Percentiles rank a stretch among this genome's conserved stretches.
Conservation (phyloP, 768 basidiomycete genomes). For the Pisolithus marmoratus region DNA sequence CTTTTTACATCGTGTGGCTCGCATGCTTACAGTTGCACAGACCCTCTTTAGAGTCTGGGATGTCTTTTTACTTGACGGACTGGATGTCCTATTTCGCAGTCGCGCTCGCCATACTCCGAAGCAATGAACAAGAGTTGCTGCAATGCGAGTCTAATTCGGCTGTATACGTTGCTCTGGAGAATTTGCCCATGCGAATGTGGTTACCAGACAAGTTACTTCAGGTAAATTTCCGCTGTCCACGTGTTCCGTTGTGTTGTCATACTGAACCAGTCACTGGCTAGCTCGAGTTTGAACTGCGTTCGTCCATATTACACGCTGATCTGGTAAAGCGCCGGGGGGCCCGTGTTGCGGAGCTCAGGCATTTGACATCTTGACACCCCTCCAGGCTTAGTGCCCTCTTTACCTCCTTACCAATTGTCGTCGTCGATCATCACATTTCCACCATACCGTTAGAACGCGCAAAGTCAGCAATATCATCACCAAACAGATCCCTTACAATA, state of each 20-base stretch:
- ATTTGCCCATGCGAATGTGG: constrained; percentile 90
- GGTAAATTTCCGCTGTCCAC: constrained; percentile 39
- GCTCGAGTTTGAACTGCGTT: constrained; percentile 55
- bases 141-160: constrained; percentile 81
- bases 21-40: constrained; percentile 31
- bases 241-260: neutral
- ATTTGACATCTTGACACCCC: constrained; percentile 30
- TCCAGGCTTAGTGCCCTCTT: too few relatives aligned
- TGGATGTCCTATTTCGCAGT: constrained; percentile 90
- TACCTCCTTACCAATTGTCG: too few relatives aligned
- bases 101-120: constrained; percentile 79
- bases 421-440: too few relatives aligned
- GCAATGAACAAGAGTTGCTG: constrained; percentile 79
- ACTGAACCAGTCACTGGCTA: constrained; percentile 14
- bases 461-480: too few relatives aligned
- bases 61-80: constrained; percentile 86
- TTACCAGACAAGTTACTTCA: constrained; percentile 85
- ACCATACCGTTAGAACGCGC: too few relatives aligned
- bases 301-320: constrained; percentile 47
- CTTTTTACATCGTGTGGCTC: neutral
- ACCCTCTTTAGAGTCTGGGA: constrained; percentile 97
- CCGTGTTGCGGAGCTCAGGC: constrained; percentile 43
- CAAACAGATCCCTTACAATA: too few relatives aligned
- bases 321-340: constrained; percentile 47
- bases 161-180: constrained; percentile 85